phyloP scores from a whole-genome alignment of 2,329 filamentous ascomycete genomes.

The Hypoxylon sp. region DNA sequence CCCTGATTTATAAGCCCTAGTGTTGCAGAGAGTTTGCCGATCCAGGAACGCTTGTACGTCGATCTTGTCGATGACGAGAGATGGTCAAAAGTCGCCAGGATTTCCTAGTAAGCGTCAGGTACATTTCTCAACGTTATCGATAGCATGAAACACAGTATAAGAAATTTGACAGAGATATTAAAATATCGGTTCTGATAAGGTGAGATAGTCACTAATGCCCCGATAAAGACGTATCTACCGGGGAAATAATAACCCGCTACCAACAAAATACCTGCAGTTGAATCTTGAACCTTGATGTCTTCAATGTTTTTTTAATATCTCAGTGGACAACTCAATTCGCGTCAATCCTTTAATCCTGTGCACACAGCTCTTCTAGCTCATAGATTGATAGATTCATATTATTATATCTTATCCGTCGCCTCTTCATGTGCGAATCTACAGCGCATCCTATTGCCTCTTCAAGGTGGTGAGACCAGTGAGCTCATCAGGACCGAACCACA shows the following conservation, averaged over 20 bases:
- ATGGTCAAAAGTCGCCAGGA: background rate
- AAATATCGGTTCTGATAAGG: background rate
- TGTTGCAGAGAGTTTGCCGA: background rate
- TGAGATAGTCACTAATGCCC: background rate
- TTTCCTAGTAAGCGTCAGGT: too few species aligned
- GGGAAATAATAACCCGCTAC: background rate
- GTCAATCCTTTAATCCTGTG: background rate
- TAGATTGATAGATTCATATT: background rate
- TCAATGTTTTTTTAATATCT: background rate
- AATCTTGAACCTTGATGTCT: background rate
- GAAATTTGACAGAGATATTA: background rate
- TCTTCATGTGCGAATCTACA: background rate
- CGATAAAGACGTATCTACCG: background rate
- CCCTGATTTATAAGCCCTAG: slow-evolving; percentile 4
- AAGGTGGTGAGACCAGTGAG: background rate
- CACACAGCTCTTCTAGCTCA: background rate
- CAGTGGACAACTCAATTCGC: background rate
- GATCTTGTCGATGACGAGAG: background rate
- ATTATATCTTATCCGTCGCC: background rate
- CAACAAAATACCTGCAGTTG: background rate
- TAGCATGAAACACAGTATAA: background rate
- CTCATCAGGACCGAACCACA: slow-evolving; percentile 1
- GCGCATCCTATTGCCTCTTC: background rate
- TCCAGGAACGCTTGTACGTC: background rate
- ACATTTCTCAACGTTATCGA: background rate